Conservation (phyloP, 495 filamentous ascomycete species). For the Arthonia radiata region DNA sequence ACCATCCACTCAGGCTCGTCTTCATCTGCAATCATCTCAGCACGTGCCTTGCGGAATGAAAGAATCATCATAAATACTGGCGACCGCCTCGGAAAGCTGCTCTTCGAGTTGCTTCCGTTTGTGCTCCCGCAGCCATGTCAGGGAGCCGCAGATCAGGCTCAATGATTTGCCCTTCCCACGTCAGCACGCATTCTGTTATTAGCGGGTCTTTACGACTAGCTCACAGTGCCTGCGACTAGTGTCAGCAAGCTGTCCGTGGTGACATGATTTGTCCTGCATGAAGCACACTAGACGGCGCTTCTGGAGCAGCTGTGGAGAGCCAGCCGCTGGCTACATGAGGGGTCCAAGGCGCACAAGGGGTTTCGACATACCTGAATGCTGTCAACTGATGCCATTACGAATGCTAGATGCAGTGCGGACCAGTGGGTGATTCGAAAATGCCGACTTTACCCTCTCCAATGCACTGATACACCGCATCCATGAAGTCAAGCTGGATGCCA, state of each 20-base stretch:
- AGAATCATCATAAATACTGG: slow-evolving; percentile 13
- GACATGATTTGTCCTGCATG: no score
- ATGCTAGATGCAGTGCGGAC: no score
- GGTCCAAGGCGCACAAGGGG: no score
- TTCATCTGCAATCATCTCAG: slow-evolving; percentile 20
- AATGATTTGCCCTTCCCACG: slow-evolving; percentile 70
- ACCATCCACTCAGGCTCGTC: slow-evolving; percentile 80
- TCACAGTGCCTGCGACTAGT: no score
- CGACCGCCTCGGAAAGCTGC: slow-evolving; percentile 10
- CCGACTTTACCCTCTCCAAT: slow-evolving; percentile 61
- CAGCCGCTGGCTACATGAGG: no score
- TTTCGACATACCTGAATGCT: no score
- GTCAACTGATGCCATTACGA: no score
- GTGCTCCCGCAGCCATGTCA: slow-evolving; percentile 82
- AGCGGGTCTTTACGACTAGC: no score
- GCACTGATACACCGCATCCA: slow-evolving; percentile 63
- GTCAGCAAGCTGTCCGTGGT: no score
- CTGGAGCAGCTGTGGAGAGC: no score
- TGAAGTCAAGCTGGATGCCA: slow-evolving; percentile 70
- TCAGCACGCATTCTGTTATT: no score
- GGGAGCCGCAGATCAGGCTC: slow-evolving; percentile 73
- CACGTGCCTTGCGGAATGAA: neutral
- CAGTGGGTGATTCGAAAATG: slow-evolving; percentile 87
- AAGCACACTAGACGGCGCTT: no score
- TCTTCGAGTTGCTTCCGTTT: slow-evolving; percentile 44